Evolutionary conservation across 1,284 basidiomycete species (phyloP), one percentile per base, ranked within the genome.

Genomic region (Grifola frondosa): DNA sequence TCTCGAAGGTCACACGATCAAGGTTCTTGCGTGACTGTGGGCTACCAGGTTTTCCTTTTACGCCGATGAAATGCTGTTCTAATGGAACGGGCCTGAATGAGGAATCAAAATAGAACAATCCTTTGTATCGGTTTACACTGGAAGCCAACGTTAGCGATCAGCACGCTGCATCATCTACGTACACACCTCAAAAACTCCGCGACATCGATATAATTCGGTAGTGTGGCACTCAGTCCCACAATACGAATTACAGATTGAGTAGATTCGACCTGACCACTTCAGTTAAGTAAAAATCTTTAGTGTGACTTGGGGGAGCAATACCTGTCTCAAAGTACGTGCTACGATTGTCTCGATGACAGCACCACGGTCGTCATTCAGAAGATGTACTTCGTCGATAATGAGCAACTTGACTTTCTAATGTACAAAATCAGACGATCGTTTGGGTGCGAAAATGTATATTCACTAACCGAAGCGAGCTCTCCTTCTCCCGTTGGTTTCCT

Each of bases 311-410:
- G 9, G 23, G n/a, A 21, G 19, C 33, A 15, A 1, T 20, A 88
- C 92, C 67, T 96, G 92, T 38, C 97, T 79, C 23, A 98, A 69
- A 1, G 97, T 99, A 49, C 97, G 78, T 3, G 97, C 97, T 5
- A 99, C 95, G 56, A 99, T 99, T 0, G 95, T 93, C 67, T 99
- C 97, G 50, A 99, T 97, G 35, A 99, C 97, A 5, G 97, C 93
- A 30, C 97, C 97, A 58, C 97, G 89, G 52, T 98, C 94, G 71
- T 99, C 97, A 58, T 98, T 97, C 31, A 99, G 77, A 21, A 99
- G 71, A 69, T 99, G 97, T 0, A 99, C 92, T 65, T 99, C 97
- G 58, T 99, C 97, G 50, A 99, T 97, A 59, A 99, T 98, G 29
- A 99, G 76, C 13, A 99, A 75, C 60, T 94, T 94, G 52, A 99